Base-by-base conservation (phyloP, 2,329 filamentous ascomycete species). In the Cladophialophora yegresii region DNA sequence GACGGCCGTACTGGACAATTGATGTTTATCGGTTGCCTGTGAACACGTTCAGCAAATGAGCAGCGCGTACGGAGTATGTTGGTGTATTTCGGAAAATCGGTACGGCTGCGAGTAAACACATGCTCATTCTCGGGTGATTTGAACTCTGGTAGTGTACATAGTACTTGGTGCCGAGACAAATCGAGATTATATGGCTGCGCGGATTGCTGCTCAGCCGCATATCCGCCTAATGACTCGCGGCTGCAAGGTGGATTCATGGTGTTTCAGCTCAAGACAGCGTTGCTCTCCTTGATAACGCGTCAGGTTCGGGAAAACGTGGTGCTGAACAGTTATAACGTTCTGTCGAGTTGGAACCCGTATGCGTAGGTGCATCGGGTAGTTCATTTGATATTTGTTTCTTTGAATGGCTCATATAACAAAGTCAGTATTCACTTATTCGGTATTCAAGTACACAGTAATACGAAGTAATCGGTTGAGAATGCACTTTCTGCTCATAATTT, bases 1-100 rank as follows among this genome's bases (percentile, higher is more conserved):
- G 57, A 30, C n/a, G 57, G 32, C 57, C 57, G 45, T 59, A 59
- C 47, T 59, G 57, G 57, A 59, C 57, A 2, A 59, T 59, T 33
- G 57, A 59, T 30, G 57, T 59, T 8, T 59, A 59, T 40, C 57
- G 57, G 22, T 53, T 59, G 47, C 57, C 57, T 12, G 57, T 59
- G 10, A 59, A 59, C 12, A 59, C 57, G 30, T 59, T 59, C 32
- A 36, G 28, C 23, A 59, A 59, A 22, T 59, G 47, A 51, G 20
- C 23, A 4, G 51, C 26, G 28, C 4, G 2, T 12, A 30, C 10
- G 50, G 28, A 1, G 2, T 12, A 30, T 20, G 50, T 1, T 23
- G 22, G 45, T 36, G 10, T 36, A 36, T 36, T 13, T 16, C 2
- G 4, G 5, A 36, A 36, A 2, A 36, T 36, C 13, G 33, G 33